These are phyloP conservation scores for Daldinia childiae DNA, from an alignment of 495 filamentous ascomycete genomes.

Conservation along the genomic window DNA sequence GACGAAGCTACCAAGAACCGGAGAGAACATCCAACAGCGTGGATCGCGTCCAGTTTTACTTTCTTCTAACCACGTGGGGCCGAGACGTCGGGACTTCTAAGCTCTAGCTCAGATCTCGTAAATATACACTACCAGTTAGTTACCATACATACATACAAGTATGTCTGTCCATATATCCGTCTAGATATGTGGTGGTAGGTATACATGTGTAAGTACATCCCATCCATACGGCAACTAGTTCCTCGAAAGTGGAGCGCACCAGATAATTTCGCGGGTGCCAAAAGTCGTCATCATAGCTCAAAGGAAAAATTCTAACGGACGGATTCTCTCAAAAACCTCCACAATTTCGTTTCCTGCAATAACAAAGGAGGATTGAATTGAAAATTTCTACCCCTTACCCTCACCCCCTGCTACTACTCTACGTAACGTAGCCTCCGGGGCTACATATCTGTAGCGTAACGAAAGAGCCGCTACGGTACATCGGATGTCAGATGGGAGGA, in stretches of 20 bases:
- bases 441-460: not conserved
- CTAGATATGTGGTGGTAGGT: no score
- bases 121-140: not conserved
- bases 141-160: no score
- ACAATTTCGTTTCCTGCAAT: not conserved
- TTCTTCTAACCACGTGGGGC: conserved; percentile 38
- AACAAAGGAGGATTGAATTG: not conserved
- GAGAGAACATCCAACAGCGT: conserved; percentile 25
- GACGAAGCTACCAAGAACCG: conserved; percentile 28
- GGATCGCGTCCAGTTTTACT: conserved; percentile 29
- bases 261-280: conserved; percentile 43
- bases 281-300: conserved; percentile 24
- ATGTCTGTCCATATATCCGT: no score
- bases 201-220: no score
- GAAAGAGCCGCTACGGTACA: not conserved
- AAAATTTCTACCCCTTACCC: conserved; percentile 1
- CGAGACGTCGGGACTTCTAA: conserved; percentile 33
- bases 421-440: conserved; percentile 1
- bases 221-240: not conserved
- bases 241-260: conserved; percentile 37
- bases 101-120: conserved; percentile 6
- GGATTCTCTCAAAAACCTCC: conserved; percentile 2
- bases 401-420: not conserved
- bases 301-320: conserved; percentile 7
- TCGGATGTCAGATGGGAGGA: not conserved